A percentile compares a stretch with the other conserved stretches of the same genome.
These are phyloP conservation scores for Acacia concinna DNA, from an alignment of 331 rosid species.

Conservation along the genomic window DNA sequence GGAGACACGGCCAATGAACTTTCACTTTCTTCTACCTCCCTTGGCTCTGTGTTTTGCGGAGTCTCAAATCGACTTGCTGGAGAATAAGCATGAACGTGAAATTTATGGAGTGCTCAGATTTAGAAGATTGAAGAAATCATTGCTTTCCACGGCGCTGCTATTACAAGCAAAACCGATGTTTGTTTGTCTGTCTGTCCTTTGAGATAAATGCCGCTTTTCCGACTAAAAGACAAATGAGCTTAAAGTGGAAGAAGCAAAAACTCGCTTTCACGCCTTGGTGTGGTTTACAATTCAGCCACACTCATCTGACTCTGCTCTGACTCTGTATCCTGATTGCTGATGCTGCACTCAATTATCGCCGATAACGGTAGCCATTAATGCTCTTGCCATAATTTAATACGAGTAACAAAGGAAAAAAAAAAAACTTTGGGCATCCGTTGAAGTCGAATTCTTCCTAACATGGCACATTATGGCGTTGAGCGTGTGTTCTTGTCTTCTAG, in stretches of 20 bases:
- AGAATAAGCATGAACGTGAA: conserved; percentile 43
- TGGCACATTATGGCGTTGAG: not conserved
- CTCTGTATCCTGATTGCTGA: not conserved
- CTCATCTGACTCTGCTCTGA: conserved; percentile 8
- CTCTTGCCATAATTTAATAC: not conserved
- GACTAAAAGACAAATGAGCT: conserved; percentile 43
- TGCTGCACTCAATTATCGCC: conserved; percentile 3
- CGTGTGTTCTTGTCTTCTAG: not conserved
- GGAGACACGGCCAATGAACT: conserved; percentile 51
- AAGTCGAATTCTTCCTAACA: not conserved
- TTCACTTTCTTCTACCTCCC: conserved; percentile 3
- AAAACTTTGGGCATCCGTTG: not conserved
- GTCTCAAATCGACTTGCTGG: conserved; percentile 29
- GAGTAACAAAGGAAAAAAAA: not conserved
- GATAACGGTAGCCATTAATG: conserved; percentile 33
- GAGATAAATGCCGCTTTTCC: conserved; percentile 28
- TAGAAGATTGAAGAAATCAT: conserved; percentile 47
- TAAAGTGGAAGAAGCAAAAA: conserved; percentile 30
- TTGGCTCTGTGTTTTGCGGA: conserved; percentile 4
- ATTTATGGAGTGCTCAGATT: conserved; percentile 24
- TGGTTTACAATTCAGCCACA: conserved; percentile 1
- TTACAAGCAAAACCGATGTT: conserved; percentile 41
- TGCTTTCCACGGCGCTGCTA: conserved; percentile 35
- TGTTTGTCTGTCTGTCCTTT: conserved; percentile 28
- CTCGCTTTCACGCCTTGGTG: conserved; percentile 22